Evolutionary conservation across 2,329 filamentous ascomycete genomes (phyloP), one percentile per base, ranked within the genome.

Genomic region (Bipolaris gigantea): DNA sequence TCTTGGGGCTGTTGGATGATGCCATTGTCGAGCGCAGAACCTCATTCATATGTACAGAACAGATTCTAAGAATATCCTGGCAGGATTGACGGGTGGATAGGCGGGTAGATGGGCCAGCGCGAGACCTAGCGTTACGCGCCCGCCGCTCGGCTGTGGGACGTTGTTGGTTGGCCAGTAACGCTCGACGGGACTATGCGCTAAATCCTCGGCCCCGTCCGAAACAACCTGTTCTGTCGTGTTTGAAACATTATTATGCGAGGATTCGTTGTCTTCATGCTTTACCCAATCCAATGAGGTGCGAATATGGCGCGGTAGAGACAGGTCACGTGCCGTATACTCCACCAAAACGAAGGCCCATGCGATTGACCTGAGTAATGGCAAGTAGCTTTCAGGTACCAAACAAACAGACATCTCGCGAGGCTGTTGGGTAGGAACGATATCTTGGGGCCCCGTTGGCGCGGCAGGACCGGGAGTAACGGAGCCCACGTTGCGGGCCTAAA

Each of bases 111-210:
- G 35, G 52, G 39, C 32, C 48, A 51, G 56, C 59, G 56, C 53
- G 51, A 63, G 56, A 54, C 49, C 59, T 49, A 50, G 56, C 52
- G 54, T 50, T 63, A 65, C 59, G 61, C 61, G 61, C 63, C 58
- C 32, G 49, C 52, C 21, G 27, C 50, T 53, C 48, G 53, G 51
- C 58, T 61, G 63, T 57, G 57, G 50, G 32, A 64, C 59, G 32
- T 21, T 32, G 44, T 56, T 55, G 56, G 55, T 65, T 65, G 63
- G 63, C 43, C 40, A 23, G 50, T 38, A 47, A 36, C 35, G 41
- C 39, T 52, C 50, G 40, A 52, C 40, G 47, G n/a, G 7, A 18
- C 34, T 55, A 57, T 48, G 48, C 56, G 56, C 59, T 48, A 53
- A 41, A 54, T 52, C 35, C 48, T 47, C 36, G 38, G 25, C 39